phyloP scores from a whole-genome alignment of 2,329 filamentous ascomycete species.

The Myriangium duriaei region DNA sequence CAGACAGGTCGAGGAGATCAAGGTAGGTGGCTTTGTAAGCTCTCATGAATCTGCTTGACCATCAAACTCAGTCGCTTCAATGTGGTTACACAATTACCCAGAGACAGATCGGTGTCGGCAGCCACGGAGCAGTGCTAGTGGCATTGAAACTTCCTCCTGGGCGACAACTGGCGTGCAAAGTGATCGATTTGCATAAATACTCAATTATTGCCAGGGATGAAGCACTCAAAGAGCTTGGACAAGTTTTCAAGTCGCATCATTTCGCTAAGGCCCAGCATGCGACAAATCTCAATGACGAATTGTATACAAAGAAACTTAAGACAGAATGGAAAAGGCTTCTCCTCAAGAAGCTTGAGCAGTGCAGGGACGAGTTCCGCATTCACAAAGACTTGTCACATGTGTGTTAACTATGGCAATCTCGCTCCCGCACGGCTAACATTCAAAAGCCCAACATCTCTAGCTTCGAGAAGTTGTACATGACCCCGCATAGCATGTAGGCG shows the following conservation, averaged over 20 bases:
- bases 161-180: slow-evolving; percentile 57
- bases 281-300: neutral
- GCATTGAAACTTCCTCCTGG: slow-evolving; percentile 40
- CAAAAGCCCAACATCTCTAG: slow-evolving; percentile 45
- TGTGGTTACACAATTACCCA: slow-evolving; percentile 37
- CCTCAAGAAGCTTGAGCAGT: slow-evolving; percentile 3
- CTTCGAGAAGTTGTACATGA: slow-evolving; percentile 44
- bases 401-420: too few relatives aligned
- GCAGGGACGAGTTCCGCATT: slow-evolving; percentile 32
- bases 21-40: slow-evolving; percentile 9
- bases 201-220: slow-evolving; percentile 1
- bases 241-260: neutral
- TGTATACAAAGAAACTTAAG: neutral
- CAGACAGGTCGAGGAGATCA: slow-evolving; percentile 1
- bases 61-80: slow-evolving; percentile 27
- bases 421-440: too few relatives aligned
- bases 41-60: neutral
- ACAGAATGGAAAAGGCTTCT: slow-evolving; percentile 1
- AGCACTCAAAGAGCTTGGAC: neutral
- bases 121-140: slow-evolving; percentile 42
- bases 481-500: slow-evolving; percentile 37
- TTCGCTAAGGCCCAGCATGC: neutral
- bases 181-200: slow-evolving; percentile 30
- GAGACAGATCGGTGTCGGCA: slow-evolving; percentile 42
- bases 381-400: slow-evolving; percentile 43